Evolutionary conservation across 2,329 filamentous ascomycete genomes (phyloP).

Genomic region (Arachnomyces sp.): DNA sequence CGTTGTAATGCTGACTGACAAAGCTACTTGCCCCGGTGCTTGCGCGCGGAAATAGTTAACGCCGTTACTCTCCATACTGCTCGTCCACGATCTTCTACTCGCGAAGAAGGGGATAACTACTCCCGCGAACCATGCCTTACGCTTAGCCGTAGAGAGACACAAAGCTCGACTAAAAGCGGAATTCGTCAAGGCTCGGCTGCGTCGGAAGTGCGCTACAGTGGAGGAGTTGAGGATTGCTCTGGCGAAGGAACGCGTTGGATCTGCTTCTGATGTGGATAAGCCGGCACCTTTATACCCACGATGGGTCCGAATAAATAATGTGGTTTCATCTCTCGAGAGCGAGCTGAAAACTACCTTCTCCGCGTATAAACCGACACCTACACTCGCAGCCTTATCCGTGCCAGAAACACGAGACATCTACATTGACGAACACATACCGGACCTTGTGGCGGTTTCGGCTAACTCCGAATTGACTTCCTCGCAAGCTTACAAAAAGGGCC

Average conservation of each 20-base stretch:
- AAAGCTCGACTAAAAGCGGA: constrained; percentile 74
- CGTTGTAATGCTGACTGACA: constrained; percentile 28
- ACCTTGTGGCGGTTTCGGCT: constrained; percentile 70
- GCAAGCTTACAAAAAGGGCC: constrained; percentile 63
- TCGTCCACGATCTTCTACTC: constrained; percentile 79
- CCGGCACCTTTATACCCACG: constrained; percentile 55
- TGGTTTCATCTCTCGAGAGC: constrained; percentile 61
- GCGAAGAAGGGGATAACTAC: constrained; percentile 75
- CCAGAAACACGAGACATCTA: constrained; percentile 45
- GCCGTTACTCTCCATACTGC: constrained; percentile 67
- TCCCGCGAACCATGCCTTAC: constrained; percentile 67
- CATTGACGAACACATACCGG: constrained; percentile 73
- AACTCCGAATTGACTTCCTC: constrained; percentile 63
- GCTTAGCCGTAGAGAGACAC: constrained; percentile 67
- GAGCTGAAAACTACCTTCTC: constrained; percentile 70
- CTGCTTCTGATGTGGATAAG: constrained; percentile 34
- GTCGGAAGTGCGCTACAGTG: constrained; percentile 59
- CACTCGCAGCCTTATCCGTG: constrained; percentile 49
- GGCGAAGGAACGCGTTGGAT: constrained; percentile 30
- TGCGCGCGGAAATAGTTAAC: constrained; percentile 59
- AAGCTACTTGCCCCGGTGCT: constrained; percentile 17
- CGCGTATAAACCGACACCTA: constrained; percentile 49
- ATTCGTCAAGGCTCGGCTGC: constrained; percentile 68
- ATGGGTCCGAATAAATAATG: constrained; percentile 81
- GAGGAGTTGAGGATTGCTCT: constrained; percentile 48